These are phyloP conservation scores for Cladosporium sp. DNA, from an alignment of 2,329 filamentous ascomycete genomes.

Conservation along the genomic window DNA sequence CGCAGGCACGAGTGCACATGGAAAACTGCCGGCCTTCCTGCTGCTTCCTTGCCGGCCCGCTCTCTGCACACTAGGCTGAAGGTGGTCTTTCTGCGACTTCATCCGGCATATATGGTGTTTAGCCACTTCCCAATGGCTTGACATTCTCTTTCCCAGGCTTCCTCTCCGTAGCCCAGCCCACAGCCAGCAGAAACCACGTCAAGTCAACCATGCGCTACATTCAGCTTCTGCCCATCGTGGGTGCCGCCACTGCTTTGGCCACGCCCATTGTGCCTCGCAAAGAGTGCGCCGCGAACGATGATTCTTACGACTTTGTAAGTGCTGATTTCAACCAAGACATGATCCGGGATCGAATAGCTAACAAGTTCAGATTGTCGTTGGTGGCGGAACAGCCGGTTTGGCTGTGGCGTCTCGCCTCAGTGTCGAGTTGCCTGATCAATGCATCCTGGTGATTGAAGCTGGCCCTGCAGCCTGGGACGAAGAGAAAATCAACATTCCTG, in stretches of 20 bases:
- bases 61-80: not conserved
- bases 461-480: slow-evolving; percentile 26
- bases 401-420: slow-evolving; percentile 28
- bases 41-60: not conserved
- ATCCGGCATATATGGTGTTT: slow-evolving; percentile 4
- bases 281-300: slow-evolving; percentile 12
- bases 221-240: slow-evolving; percentile 9
- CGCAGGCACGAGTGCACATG: slow-evolving; percentile 2
- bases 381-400: slow-evolving; percentile 26
- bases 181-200: not conserved
- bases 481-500: slow-evolving; percentile 29
- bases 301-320: slow-evolving; percentile 19
- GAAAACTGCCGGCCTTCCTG: slow-evolving; percentile 11
- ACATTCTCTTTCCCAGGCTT: not conserved
- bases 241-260: slow-evolving; percentile 10
- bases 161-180: not conserved
- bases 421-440: slow-evolving; percentile 20
- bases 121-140: not conserved
- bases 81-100: slow-evolving; percentile 9
- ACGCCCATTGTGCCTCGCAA: slow-evolving; percentile 15
- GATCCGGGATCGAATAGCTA: not conserved
- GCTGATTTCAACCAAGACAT: too few relatives aligned
- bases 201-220: slow-evolving; percentile 8
- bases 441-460: slow-evolving; percentile 30
- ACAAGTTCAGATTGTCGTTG: slow-evolving; percentile 29